Evolutionary conservation across 164 flowering plant species (phyloP).

Genomic region (Vitis cinerea): DNA sequence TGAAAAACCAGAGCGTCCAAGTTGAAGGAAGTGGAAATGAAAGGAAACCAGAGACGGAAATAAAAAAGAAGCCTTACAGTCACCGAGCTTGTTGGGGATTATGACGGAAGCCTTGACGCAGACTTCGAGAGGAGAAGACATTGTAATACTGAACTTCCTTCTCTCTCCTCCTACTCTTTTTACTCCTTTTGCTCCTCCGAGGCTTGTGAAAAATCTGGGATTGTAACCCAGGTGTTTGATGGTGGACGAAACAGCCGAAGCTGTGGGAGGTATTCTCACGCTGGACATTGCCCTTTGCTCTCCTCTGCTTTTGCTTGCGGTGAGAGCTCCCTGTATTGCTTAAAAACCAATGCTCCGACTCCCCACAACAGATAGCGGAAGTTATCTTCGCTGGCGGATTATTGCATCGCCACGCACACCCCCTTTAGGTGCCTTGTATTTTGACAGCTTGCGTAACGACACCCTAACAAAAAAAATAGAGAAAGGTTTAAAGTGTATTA

Average conservation of each 20-base stretch:
- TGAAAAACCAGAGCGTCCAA: too few species aligned
- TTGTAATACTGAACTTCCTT: conserved; percentile 21
- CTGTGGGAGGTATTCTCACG: conserved; percentile 24
- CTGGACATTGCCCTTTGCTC: conserved; percentile 14
- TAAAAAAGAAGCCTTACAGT: conserved; percentile 47
- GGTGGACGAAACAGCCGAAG: conserved; percentile 23
- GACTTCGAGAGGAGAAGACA: conserved; percentile 65
- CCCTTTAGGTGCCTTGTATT: too few species aligned
- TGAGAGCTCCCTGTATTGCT: too few species aligned
- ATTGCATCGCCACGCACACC: too few species aligned
- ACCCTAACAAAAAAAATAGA: too few species aligned
- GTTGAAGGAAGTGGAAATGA: neutral
- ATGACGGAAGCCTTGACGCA: conserved; percentile 79
- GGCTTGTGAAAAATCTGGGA: neutral
- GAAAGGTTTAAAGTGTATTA: too few species aligned
- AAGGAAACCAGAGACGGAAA: neutral
- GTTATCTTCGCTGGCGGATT: too few species aligned
- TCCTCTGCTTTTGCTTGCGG: neutral
- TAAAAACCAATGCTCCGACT: too few species aligned
- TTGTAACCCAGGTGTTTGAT: conserved; percentile 23
- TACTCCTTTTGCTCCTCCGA: neutral
- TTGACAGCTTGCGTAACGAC: too few species aligned
- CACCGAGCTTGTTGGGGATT: conserved; percentile 75
- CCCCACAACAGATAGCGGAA: too few species aligned
- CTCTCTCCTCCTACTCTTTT: neutral